Base-by-base conservation (phyloP, 2,329 filamentous ascomycete genomes). In the Beauveria australis region DNA sequence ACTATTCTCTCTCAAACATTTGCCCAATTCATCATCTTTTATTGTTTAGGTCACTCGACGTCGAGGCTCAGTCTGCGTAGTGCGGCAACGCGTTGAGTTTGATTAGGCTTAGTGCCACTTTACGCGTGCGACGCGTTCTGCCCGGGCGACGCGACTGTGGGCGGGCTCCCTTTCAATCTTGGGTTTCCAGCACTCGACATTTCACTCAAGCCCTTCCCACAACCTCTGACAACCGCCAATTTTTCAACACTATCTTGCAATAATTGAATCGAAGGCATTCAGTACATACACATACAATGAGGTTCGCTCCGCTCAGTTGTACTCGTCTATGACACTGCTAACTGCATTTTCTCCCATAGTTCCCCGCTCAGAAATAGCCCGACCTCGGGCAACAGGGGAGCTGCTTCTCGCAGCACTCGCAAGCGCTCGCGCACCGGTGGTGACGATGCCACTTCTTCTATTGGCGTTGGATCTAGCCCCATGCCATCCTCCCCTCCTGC, bases 341-440 rank as follows among this genome's bases (percentile, higher is more conserved):
- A 53, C 33, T 30, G 40, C 55, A n/a, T 51, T 28, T 6, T 53
- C 33, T 44, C 14, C 30, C 58, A 26, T 71, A 95, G 90, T 79
- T 95, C 91, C 73, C 92, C 92, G 72, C 81, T 95, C 63, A 87
- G 88, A 74, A 82, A 86, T 67, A 91, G 87, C 76, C 88, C 89
- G 80, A 86, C 88, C 63, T 92, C 92, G 65, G 91, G 87, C 68
- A 96, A 96, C 75, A 86, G 91, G 67, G 90, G 91, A 58, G 73
- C 81, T 28, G 79, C 76, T 48, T 73, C 78, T 53, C 75, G 78
- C 59, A 73, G 75, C 51, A 80, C 72, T 69, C 80, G 82, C 67
- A 85, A 86, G 70, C 81, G 83, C 53, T 77, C 81, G 41, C 81
- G 82, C 61, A 76, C 75, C 18, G 76, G 74, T 57, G 80, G 75